Conservation (phyloP, 805 yeast genomes). For the Wickerhamomyces strasburgensis region DNA sequence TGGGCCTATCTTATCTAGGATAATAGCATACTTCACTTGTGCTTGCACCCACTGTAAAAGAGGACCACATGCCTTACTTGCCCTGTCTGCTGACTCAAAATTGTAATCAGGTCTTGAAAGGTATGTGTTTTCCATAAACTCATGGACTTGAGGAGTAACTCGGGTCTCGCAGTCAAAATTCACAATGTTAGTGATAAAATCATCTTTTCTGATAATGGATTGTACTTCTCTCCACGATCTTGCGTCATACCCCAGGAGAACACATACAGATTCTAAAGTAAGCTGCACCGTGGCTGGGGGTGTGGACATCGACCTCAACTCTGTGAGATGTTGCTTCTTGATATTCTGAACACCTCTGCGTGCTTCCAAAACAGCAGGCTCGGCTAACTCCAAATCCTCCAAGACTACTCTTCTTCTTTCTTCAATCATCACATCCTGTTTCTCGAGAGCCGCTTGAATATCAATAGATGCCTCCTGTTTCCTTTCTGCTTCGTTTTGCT, state of each 20-base stretch:
- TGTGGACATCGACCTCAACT: constrained; percentile 79
- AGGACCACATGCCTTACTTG: constrained; percentile 95
- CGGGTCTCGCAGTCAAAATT: constrained; percentile 60
- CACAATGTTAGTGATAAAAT: constrained; percentile 79
- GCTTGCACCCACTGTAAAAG: constrained; percentile 85
- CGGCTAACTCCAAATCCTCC: constrained; percentile 66
- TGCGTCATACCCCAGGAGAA: constrained; percentile 66
- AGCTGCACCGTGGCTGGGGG: constrained; percentile 87
- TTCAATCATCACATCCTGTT: constrained; percentile 59
- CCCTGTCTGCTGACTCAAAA: constrained; percentile 72
- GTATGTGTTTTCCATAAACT: constrained; percentile 54
- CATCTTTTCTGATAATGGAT: constrained; percentile 73
- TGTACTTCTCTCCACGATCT: constrained; percentile 80
- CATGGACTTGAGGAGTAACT: constrained; percentile 48
- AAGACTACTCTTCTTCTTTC: constrained; percentile 50
- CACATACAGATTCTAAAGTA: constrained; percentile 84
- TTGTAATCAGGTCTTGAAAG: constrained; percentile 60
- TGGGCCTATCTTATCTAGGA: constrained; percentile 71
- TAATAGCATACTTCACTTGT: constrained; percentile 70
- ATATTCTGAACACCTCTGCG: constrained; percentile 87
- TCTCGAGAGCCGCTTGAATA: constrained; percentile 62
- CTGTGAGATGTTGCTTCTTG: constrained; percentile 87
- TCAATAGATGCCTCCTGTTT: constrained; percentile 80
- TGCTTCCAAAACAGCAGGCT: constrained; percentile 82
- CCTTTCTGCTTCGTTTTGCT: constrained; percentile 90